A percentile compares a stretch with the other conserved stretches of the same genome.
Conservation (phyloP, 345 rosid genomes). For the Cardamine occulta region DNA sequence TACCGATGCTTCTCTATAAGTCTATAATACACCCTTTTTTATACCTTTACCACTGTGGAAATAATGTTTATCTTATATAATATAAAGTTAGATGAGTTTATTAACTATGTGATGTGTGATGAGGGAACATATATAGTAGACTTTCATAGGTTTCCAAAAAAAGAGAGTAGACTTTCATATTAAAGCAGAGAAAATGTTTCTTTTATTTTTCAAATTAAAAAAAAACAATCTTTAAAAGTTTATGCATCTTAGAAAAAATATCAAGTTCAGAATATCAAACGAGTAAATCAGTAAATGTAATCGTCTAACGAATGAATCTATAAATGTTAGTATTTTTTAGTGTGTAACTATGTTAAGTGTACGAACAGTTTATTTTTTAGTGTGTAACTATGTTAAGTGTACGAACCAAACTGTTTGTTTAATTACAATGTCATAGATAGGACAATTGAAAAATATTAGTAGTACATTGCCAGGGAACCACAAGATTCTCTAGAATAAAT, state of each 20-base stretch:
- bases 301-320: not conserved
- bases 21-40: not conserved
- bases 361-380: not conserved
- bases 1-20: not conserved
- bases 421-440: conserved; percentile 26
- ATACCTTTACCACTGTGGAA: not conserved
- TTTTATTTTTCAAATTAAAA: not conserved
- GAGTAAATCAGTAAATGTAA: no score
- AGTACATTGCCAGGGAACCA: conserved; percentile 34
- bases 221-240: not conserved
- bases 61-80: not conserved
- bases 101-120: not conserved
- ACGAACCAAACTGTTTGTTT: conserved; percentile 30
- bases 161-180: not conserved
- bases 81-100: not conserved
- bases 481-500: conserved; percentile 38
- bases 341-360: no score
- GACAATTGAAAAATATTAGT: conserved; percentile 25
- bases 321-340: not conserved
- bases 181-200: not conserved
- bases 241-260: not conserved
- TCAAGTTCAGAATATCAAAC: not conserved
- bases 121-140: not conserved
- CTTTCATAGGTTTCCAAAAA: no score
- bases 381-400: not conserved